Evolutionary conservation across 2,329 filamentous ascomycete genomes (phyloP).

Genomic region (Penicillium carneum): DNA sequence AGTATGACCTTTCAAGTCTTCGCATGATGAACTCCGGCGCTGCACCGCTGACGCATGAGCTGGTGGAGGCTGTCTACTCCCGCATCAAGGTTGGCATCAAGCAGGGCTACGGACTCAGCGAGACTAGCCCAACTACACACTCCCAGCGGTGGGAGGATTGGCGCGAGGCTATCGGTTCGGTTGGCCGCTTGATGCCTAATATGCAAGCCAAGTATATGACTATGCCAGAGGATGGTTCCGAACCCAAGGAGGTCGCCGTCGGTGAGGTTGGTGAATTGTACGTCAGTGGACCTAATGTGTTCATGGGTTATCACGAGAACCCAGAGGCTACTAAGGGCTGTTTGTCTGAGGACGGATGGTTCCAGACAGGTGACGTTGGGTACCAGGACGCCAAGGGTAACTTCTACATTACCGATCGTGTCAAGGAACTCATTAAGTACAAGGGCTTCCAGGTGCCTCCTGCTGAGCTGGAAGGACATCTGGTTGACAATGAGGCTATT

Average conservation of each 20-base stretch:
- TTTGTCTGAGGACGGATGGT: constrained; percentile 75
- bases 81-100: constrained; percentile 81
- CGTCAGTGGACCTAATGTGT: constrained; percentile 69
- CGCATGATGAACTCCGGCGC: constrained; percentile 88
- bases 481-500: constrained; percentile 59
- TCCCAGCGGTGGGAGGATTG: constrained; percentile 78
- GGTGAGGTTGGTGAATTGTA: constrained; percentile 75
- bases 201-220: constrained; percentile 81
- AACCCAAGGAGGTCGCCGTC: constrained; percentile 62
- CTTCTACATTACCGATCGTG: constrained; percentile 87
- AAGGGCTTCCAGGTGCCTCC: constrained; percentile 76
- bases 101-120: constrained; percentile 89
- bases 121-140: constrained; percentile 82
- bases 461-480: constrained; percentile 68
- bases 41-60: constrained; percentile 80
- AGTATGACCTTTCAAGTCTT: constrained; percentile 80
- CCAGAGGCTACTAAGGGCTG: constrained; percentile 63
- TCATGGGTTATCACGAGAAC: constrained; percentile 69
- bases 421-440: constrained; percentile 71
- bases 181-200: constrained; percentile 79
- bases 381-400: constrained; percentile 78
- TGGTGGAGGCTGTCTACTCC: constrained; percentile 77
- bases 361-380: constrained; percentile 88
- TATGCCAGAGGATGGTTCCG: constrained; percentile 58
- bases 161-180: constrained; percentile 76